Percentiles rank a stretch among this genome's conserved stretches.
Evolutionary conservation across 2,329 filamentous ascomycete species (phyloP).

Genomic region (Ascosphaera apis): DNA sequence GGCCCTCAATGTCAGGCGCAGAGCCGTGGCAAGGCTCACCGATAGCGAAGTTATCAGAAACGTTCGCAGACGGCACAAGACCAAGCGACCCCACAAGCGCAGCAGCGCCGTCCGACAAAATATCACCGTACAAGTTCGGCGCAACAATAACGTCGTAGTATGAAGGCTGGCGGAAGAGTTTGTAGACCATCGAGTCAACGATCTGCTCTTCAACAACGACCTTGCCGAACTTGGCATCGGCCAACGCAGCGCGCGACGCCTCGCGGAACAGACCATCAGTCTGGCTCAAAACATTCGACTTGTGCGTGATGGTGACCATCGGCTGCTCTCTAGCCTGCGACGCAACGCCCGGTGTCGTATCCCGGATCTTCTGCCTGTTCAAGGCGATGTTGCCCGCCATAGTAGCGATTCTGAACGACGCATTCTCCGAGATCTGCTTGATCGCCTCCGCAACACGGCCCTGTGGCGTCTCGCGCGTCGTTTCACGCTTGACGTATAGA

Average conservation of each 20-base stretch:
- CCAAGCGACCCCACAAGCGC: conserved; percentile 81
- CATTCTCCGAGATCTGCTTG: conserved; percentile 82
- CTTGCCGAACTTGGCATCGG: conserved; percentile 35
- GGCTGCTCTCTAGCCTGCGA: conserved; percentile 23
- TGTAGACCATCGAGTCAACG: conserved; percentile 98
- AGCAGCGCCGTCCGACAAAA: conserved; percentile 83
- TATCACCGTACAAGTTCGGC: conserved; percentile 92
- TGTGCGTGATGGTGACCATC: conserved; percentile 91
- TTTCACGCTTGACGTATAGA: conserved; percentile 93
- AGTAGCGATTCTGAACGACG: conserved; percentile 62
- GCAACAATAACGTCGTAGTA: conserved; percentile 97
- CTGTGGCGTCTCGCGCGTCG: conserved; percentile 45
- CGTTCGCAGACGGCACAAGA: conserved; percentile 84
- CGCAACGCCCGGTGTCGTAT: conserved; percentile 23
- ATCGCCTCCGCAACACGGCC: conserved; percentile 88
- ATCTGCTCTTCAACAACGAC: conserved; percentile 85
- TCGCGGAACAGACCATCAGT: conserved; percentile 89
- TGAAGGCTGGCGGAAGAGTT: conserved; percentile 87
- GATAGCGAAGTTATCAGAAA: conserved; percentile 82
- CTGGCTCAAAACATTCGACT: conserved; percentile 89
- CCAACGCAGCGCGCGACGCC: conserved; percentile 51
- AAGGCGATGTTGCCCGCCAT: conserved; percentile 92
- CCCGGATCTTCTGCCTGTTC: conserved; percentile 59
- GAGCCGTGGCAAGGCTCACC: conserved; percentile 95
- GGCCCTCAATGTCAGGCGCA: conserved; percentile 84